These are phyloP conservation scores for Quercus wislizeni DNA, from an alignment of 306 rosid species.

Conservation along the genomic window DNA sequence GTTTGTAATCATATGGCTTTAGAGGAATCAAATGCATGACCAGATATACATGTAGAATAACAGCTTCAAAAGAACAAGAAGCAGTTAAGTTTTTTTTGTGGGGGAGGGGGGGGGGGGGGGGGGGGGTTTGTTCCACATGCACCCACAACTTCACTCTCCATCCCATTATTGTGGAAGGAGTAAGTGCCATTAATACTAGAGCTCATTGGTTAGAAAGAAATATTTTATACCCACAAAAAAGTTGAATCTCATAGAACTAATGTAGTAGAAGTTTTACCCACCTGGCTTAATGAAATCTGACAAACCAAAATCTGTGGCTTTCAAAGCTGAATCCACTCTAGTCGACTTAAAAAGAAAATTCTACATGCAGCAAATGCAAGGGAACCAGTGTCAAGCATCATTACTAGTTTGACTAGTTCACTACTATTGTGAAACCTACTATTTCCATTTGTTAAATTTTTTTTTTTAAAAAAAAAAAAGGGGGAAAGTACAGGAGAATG, in stretches of 20 bases:
- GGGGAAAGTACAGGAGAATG: background rate
- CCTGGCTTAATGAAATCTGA: conserved; percentile 99
- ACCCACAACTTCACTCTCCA: too few species aligned
- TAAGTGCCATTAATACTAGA: too few species aligned
- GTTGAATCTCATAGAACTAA: background rate
- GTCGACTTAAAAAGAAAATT: conserved; percentile 92
- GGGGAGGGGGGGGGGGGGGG: too few species aligned
- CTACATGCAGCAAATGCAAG: conserved; percentile 39
- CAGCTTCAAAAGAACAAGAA: background rate
- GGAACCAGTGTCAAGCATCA: conserved; percentile 15
- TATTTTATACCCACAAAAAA: background rate
- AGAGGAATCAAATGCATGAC: conserved; percentile 19
- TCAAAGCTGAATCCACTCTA: conserved; percentile 65
- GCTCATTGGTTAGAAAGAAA: background rate
- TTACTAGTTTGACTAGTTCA: background rate
- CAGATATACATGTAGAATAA: conserved; percentile 6
- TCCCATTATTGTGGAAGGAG: too few species aligned
- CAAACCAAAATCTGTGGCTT: conserved; percentile 98
- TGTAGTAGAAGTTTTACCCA: conserved; percentile 22
- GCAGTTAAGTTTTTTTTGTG: too few species aligned
- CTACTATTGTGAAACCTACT: background rate
- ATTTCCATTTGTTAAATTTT: background rate
- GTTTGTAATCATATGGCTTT: conserved; percentile 22
- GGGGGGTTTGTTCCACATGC: too few species aligned
- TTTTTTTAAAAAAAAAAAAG: background rate